phyloP scores from a whole-genome alignment of 225 moss, liverwort and hornwort species.

The Straminergon stramineum region DNA sequence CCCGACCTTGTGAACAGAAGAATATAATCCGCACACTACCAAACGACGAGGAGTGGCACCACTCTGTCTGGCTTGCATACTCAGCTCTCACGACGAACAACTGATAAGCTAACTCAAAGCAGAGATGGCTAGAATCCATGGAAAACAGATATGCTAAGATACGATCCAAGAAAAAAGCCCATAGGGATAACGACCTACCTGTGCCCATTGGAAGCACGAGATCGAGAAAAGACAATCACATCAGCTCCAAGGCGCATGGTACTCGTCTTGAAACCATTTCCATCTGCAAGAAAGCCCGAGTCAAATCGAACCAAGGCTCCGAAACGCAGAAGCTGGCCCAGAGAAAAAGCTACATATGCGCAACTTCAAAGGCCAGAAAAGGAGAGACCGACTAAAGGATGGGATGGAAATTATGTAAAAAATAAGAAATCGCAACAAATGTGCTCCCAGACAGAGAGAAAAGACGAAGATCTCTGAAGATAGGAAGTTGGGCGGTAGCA shows the following conservation, averaged over 20 bases:
- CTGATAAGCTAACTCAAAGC: neutral
- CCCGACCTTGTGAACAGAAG: neutral
- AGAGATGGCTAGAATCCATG: neutral
- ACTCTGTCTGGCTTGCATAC: neutral
- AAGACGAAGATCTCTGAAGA: neutral
- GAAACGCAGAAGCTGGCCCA: neutral
- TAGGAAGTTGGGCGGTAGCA: neutral
- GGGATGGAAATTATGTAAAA: neutral
- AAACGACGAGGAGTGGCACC: neutral
- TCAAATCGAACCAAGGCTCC: neutral
- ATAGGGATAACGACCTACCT: neutral
- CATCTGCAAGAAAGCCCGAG: constrained; percentile 26
- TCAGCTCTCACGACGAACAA: neutral
- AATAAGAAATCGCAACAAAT: neutral
- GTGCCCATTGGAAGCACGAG: constrained; percentile 30
- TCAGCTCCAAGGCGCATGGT: constrained; percentile 94
- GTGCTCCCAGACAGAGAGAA: neutral
- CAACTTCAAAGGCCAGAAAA: neutral
- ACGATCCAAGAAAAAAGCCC: neutral
- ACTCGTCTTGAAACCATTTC: constrained; percentile 94
- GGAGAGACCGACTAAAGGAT: neutral
- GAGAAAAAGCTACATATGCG: neutral
- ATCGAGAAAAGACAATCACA: constrained; percentile 77
- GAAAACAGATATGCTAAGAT: neutral
- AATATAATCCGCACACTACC: neutral